These are phyloP conservation scores for Rehmannia glutinosa DNA, from an alignment of 257 asterid species.

Conservation along the genomic window DNA sequence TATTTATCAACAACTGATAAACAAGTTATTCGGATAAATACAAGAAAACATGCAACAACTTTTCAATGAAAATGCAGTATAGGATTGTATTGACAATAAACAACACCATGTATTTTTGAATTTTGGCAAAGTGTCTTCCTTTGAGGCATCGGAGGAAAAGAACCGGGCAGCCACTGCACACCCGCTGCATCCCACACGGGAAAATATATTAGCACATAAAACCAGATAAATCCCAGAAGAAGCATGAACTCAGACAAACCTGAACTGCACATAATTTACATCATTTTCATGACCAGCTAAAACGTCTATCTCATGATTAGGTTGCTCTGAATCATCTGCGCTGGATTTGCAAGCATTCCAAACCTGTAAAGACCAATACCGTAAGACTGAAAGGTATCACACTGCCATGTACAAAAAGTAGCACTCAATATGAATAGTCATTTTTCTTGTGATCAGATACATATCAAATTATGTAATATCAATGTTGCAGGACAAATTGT, in stretches of 20 bases:
- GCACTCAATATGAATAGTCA: neutral
- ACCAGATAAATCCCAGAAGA: slow-evolving; percentile 4
- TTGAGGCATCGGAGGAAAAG: slow-evolving; percentile 51
- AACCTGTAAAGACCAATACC: slow-evolving; percentile 47
- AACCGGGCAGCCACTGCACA: slow-evolving; percentile 71
- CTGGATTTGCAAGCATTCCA: slow-evolving; percentile 90
- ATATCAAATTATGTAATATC: neutral
- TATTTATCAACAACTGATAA: neutral
- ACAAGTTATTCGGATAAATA: neutral
- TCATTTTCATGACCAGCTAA: slow-evolving; percentile 97
- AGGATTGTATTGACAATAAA: slow-evolving; percentile 15
- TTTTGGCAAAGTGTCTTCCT: slow-evolving; percentile 75
- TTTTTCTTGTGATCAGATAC: neutral
- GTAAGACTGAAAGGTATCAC: slow-evolving; percentile 11
- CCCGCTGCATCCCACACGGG: slow-evolving; percentile 58
- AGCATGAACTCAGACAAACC: slow-evolving; percentile 47
- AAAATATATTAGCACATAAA: slow-evolving; percentile 9
- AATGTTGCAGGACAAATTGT: neutral
- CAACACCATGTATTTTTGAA: slow-evolving; percentile 85
- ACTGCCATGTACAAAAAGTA: neutral
- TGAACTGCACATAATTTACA: slow-evolving; percentile 96
- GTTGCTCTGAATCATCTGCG: slow-evolving; percentile 81
- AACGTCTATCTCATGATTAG: slow-evolving; percentile 90
- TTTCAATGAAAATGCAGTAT: slow-evolving; percentile 1
- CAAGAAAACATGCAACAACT: neutral